phyloP scores from a whole-genome alignment of 2,329 filamentous ascomycete genomes.

The Neonectria coccinea region DNA sequence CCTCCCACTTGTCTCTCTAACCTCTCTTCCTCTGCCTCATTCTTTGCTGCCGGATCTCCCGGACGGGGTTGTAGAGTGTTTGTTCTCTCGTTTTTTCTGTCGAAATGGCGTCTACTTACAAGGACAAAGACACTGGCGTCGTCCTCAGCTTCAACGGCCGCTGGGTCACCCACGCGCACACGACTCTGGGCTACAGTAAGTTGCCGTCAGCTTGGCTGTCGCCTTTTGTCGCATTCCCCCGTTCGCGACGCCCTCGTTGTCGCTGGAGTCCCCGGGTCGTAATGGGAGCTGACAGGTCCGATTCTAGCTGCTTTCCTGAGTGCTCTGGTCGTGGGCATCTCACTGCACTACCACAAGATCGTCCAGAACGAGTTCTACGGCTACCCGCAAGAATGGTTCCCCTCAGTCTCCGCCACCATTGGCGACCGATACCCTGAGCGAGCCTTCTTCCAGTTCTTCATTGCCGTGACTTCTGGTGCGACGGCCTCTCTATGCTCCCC shows the following conservation, averaged over 20 bases:
- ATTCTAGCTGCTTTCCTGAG: conserved; percentile 83
- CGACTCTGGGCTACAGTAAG: conserved; percentile 82
- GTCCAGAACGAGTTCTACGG: conserved; percentile 97
- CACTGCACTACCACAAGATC: conserved; percentile 94
- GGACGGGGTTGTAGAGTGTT: conserved; percentile 47
- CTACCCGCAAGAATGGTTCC: conserved; percentile 96
- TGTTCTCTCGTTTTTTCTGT: conserved; percentile 37
- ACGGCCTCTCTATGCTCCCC: not conserved
- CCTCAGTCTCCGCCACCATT: conserved; percentile 95
- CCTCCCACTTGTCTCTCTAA: conserved; percentile 28
- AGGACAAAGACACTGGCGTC: conserved; percentile 73
- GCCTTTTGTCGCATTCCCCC: conserved; percentile 9
- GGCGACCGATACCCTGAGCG: conserved; percentile 97
- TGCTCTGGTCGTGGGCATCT: conserved; percentile 82
- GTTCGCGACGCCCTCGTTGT: conserved; percentile 6
- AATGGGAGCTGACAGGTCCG: conserved; percentile 36
- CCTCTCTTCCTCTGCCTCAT: conserved; percentile 32
- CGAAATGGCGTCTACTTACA: conserved; percentile 62
- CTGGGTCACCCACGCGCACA: conserved; percentile 93
- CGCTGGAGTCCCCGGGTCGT: not conserved
- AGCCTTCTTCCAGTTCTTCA: conserved; percentile 97
- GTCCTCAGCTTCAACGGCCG: conserved; percentile 80
- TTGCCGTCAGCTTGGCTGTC: conserved; percentile 33
- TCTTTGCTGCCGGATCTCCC: conserved; percentile 46
- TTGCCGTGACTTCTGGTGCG: conserved; percentile 90